Base-by-base conservation (phyloP, 208 protist species). In the Herpetomonas tarakana region DNA sequence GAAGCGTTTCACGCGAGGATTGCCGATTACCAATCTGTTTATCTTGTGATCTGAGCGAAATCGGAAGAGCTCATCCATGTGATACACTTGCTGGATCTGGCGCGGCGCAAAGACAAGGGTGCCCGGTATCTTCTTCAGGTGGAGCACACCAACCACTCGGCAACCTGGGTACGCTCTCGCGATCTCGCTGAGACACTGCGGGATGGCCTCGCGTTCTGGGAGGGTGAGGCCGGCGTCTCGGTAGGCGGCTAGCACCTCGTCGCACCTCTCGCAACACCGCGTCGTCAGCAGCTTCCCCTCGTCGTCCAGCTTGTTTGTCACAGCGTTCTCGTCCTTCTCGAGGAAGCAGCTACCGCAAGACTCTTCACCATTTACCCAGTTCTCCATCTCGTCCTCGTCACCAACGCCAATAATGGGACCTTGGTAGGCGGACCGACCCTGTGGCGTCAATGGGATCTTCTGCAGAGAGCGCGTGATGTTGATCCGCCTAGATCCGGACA, bases 51-150 rank as follows among this genome's bases (percentile, higher is more conserved):
- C 74, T 11, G 76, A 47, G 64, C 85, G 68, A 54, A 92, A 82
- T 2, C 60, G 49, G 38, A 92, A 35, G n/a, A 88, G 52, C 41
- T 92, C 72, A 0, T 45, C 38, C 0, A 84, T 52, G 11, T 29
- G 50, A 62, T 86, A 91, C 25, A 11, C 39, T 2, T 47, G 12
- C 3, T 61, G 25, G 12, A 50, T 60, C 16, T 63, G 61, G 16
- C 75, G 78, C 16, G 91, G 89, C 19, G 78, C 63, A 53, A 97
- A 80, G 7, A 92, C 63, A 41, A 97, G 68, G 7, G 78, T 83
- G 14, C 89, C 91, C 55, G 58, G 71, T 0, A 94, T 79, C 58
- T 96, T 97, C 56, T 85, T 91, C 19, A 95, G 46, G 14, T 84
- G 62, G 14, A 96, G 59, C 1, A 59, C 62, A 1, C 90, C 93